Conservation (phyloP, 805 yeast genomes). For the Wickerhamomyces rabaulensis region DNA sequence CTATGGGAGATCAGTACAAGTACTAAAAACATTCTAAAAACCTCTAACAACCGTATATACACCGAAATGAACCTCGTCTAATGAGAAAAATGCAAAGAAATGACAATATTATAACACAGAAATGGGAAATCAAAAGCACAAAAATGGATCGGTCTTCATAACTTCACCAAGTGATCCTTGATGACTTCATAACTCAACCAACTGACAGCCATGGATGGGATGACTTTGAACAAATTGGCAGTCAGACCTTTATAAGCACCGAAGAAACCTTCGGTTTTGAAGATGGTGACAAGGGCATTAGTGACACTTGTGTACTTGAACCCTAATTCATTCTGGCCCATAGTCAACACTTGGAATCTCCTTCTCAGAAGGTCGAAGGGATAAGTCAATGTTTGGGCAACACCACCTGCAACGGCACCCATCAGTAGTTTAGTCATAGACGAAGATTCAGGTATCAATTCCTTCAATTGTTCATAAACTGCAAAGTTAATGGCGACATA, state of each 20-base stretch:
- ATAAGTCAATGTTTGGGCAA: constrained; percentile 85
- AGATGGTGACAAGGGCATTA: constrained; percentile 70
- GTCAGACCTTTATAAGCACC: constrained; percentile 73
- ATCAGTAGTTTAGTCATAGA: constrained; percentile 58
- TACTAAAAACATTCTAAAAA: background rate
- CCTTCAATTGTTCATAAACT: constrained; percentile 77
- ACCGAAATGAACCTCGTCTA: background rate
- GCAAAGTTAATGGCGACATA: constrained; percentile 92
- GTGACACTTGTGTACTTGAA: constrained; percentile 72
- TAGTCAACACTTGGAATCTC: constrained; percentile 84
- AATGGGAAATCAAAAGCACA: background rate
- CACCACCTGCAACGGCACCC: constrained; percentile 85
- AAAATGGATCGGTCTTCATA: constrained; percentile 5
- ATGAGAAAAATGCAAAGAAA: background rate
- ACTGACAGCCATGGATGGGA: constrained; percentile 94
- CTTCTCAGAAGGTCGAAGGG: constrained; percentile 89
- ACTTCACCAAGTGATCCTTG: constrained; percentile 35
- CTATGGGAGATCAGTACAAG: no score
- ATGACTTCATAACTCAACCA: constrained; percentile 83
- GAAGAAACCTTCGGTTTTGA: constrained; percentile 62
- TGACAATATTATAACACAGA: background rate
- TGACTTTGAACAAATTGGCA: constrained; percentile 83
- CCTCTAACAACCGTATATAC: background rate
- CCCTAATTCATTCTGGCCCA: constrained; percentile 72
- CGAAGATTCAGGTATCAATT: constrained; percentile 35